Base-by-base conservation (phyloP, 805 yeast species). In the Metschnikowia orientalis region DNA sequence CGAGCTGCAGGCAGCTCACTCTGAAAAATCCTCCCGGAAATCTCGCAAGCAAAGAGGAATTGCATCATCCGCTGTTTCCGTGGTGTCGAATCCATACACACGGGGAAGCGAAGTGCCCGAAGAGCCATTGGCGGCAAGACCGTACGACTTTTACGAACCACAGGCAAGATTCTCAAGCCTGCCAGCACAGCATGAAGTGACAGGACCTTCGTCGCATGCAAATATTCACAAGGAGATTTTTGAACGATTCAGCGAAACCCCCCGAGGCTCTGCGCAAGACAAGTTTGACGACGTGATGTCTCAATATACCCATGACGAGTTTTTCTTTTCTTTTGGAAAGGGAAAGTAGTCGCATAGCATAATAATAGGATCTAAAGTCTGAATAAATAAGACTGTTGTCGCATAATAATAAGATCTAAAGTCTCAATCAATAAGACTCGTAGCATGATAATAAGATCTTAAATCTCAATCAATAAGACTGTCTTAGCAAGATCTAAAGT, bases 261-360 rank as follows among this genome's bases (percentile, higher is more conserved):
- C 9, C 5, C 5, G 23, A 17, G 21, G 14, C 8, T 11, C 16
- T 7, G 9, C 12, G 8, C 12, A 9, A 18, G 27, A 23, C 11
- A 18, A 22, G 18, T 30, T 26, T 9, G 13, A 13, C 10, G 41
- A 37, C 22, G 28, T 37, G 14, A 34, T 23, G 25, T 37, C 42
- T 14, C 32, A 35, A 16, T 8, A 30, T n/a, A 29, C 44, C 6
- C 18, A 32, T 10, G 44, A 38, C 28, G 44, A 42, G 25, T 42
- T 40, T 14, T 23, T 40, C 26, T 42, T 42, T 14, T 22, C 34
- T 6, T 42, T 42, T 26, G 41, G 34, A 13, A 12, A 27, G 11
- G 23, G 30, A 24, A 30, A 23, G 14, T 30, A 39, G 16, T 14
- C 12, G 7, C n/a, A n/a, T 12, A 0, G n/a, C 13, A 23, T n/a